phyloP scores from a whole-genome alignment of 2,329 filamentous ascomycete genomes.

The Colletotrichum kahawae region DNA sequence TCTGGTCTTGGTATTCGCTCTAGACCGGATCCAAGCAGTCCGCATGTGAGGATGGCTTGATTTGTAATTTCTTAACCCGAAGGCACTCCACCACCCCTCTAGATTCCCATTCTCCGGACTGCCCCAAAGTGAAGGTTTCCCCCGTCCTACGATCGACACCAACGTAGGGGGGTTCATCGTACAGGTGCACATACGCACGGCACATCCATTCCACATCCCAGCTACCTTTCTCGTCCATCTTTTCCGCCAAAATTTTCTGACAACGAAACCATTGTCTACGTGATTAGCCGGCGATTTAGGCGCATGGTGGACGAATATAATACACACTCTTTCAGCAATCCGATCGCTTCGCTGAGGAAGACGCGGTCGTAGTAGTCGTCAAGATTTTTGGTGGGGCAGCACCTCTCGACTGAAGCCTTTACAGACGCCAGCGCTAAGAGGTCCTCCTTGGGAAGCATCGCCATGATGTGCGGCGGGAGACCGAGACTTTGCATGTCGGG shows the following conservation, averaged over 20 bases:
- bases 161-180: not conserved
- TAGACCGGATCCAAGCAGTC: not conserved
- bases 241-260: not conserved
- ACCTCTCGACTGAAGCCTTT: not conserved
- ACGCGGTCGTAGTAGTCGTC: no score
- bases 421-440: not conserved
- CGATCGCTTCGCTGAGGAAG: not conserved
- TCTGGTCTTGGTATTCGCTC: not conserved
- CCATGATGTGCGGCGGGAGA: not conserved
- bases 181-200: not conserved
- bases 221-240: not conserved
- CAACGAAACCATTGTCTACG: not conserved
- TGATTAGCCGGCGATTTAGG: no score
- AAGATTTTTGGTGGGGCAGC: no score
- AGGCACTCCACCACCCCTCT: not conserved
- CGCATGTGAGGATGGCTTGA: not conserved
- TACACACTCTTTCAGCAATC: not conserved
- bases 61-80: not conserved
- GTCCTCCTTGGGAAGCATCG: not conserved
- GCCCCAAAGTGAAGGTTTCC: not conserved
- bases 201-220: not conserved
- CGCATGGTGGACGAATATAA: no score
- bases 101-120: not conserved
- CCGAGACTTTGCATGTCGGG: not conserved
- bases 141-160: not conserved